Conservation (phyloP, 2,329 filamentous ascomycete species). For the Hymenoscyphus fraxineus region DNA sequence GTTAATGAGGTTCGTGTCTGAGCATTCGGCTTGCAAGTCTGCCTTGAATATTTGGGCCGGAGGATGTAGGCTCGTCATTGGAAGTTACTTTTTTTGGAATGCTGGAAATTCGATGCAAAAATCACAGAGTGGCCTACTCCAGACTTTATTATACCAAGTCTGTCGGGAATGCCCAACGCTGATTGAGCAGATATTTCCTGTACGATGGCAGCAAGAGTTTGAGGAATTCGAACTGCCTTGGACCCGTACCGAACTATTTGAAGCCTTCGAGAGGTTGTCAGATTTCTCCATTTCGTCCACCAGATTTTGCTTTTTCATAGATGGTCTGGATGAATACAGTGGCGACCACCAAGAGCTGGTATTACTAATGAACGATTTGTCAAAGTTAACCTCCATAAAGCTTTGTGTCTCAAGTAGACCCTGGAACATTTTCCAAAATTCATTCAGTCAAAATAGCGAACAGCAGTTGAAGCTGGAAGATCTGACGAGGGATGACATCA, state of each 20-base stretch:
- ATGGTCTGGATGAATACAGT: slow-evolving; percentile 19
- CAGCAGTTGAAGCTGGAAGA: slow-evolving; percentile 25
- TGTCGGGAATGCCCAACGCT: slow-evolving; percentile 7
- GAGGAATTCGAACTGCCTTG: not conserved
- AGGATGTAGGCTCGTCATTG: slow-evolving; percentile 24
- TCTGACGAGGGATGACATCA: slow-evolving; percentile 21
- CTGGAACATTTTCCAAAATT: slow-evolving; percentile 15
- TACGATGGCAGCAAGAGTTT: not conserved
- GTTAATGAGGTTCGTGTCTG: slow-evolving; percentile 5
- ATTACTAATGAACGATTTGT: not conserved
- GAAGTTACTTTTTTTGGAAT: slow-evolving; percentile 46
- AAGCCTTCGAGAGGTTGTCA: not conserved
- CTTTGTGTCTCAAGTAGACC: slow-evolving; percentile 22
- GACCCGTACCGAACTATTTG: not conserved
- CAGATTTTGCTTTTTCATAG: slow-evolving; percentile 15
- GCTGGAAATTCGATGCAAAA: slow-evolving; percentile 32
- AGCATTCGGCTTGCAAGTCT: not conserved
- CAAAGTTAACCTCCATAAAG: slow-evolving; percentile 9
- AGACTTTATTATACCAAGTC: slow-evolving; percentile 11
- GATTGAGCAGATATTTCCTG: not conserved
- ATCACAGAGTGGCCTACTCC: slow-evolving; percentile 14
- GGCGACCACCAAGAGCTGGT: slow-evolving; percentile 13
- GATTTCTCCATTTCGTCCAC: not conserved
- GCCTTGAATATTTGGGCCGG: slow-evolving; percentile 31
- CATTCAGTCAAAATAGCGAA: slow-evolving; percentile 2